Base-by-base conservation (phyloP, 75 land plant genomes). In the Pseudotsuga menziesii region DNA sequence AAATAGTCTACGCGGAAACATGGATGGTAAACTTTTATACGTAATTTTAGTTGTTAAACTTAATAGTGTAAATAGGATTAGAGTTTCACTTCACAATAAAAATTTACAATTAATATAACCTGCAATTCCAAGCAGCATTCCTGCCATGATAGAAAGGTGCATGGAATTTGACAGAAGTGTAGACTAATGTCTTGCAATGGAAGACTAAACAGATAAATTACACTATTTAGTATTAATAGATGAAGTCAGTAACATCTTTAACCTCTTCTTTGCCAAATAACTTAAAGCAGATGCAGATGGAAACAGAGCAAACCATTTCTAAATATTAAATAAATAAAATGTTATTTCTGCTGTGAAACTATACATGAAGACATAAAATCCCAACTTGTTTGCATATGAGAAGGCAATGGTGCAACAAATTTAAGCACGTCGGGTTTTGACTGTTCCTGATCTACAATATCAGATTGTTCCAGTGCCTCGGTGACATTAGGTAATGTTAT, bases 301-400 rank as follows among this genome's bases (percentile, higher is more conserved):
- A 41, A 67, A 67, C 72, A 69, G 44, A 69, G n/a, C 72, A 69
- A 15, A 67, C 48, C 13, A 41, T 19, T 39, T 69, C 41, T n/a
- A 39, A 39, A 36, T 19, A 39, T 36, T 36, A 67, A 67, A 19
- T 69, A 69, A 69, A 11, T 69, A 41, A 48, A 69, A 9, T 22
- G 23, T 69, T 69, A 36, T 69, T 69, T 69, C 72, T 39, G n/a
- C 15, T 39, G 72, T 41, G 52, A 69, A 19, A 83, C 87, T 29
- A 88, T 70, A 67, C 78, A 88, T 27, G 87, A 88, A 4, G 93
- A 91, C 90, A 91, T 91, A 23, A 93, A 74, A 80, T 87, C 83
- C 96, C 94, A 93, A 79, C 93, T 97, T 66, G 92, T 84, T 57
- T 83, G 84, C 99, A 97, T 97, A 75, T 94, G 98, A 7, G 89